These are phyloP conservation scores for Candida freyschussii DNA, from an alignment of 1,139 yeast species.

Conservation along the genomic window DNA sequence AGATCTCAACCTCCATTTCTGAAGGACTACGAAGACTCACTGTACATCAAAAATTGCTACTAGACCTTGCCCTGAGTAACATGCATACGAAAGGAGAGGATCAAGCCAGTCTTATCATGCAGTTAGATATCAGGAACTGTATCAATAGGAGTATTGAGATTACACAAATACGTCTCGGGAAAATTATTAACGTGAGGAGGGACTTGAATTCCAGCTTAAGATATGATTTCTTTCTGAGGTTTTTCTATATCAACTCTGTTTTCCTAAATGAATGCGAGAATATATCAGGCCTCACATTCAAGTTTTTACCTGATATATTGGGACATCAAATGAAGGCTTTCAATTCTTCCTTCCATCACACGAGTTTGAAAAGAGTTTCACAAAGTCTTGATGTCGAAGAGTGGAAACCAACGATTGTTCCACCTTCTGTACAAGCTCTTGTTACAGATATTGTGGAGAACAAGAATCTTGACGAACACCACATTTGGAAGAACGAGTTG, in stretches of 20 bases:
- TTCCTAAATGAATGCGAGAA: constrained; percentile 83
- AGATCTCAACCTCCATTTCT: constrained; percentile 59
- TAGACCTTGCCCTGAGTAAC: constrained; percentile 66
- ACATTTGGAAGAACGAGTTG: constrained; percentile 17
- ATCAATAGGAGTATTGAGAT: constrained; percentile 61
- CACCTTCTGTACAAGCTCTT: constrained; percentile 43
- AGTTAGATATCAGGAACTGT: constrained; percentile 57
- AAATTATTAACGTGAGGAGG: constrained; percentile 72
- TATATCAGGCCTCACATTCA: constrained; percentile 66
- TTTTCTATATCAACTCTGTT: constrained; percentile 62
- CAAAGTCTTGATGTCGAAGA: constrained; percentile 58
- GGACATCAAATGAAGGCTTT: constrained; percentile 64
- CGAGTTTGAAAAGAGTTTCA: constrained; percentile 40
- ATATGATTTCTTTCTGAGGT: constrained; percentile 51
- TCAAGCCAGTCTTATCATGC: constrained; percentile 40
- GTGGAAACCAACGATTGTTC: constrained; percentile 70
- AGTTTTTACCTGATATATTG: constrained; percentile 60
- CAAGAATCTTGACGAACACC: constrained; percentile 42
- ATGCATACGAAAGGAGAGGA: constrained; percentile 31
- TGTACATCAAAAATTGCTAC: constrained; percentile 70
- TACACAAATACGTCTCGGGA: constrained; percentile 73
- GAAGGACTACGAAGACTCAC: constrained; percentile 72
- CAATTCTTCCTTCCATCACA: constrained; percentile 52
- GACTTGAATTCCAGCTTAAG: constrained; percentile 61
- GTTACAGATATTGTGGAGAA: constrained; percentile 55